Evolutionary conservation across 2,329 filamentous ascomycete genomes (phyloP), one percentile per base, ranked within the genome.

Genomic region (Diplocarpon rosae): DNA sequence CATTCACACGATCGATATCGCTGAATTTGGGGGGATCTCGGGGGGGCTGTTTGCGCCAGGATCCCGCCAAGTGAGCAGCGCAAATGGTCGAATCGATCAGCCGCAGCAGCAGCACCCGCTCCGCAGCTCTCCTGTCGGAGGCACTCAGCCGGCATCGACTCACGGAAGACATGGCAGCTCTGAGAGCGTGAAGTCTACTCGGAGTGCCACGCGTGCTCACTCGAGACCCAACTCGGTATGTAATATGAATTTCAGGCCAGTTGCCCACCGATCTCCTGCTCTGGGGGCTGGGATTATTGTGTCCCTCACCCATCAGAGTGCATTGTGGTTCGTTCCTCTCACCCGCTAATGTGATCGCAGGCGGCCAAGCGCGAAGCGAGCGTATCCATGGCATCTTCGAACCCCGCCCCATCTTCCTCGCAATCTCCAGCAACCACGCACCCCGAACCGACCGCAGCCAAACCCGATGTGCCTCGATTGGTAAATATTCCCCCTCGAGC

Each of bases 171-270:
- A 71, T 56, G 74, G 69, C 42, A 85, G 80, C 58, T 75, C 75
- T 17, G 82, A 84, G 45, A 86, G 82, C 58, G 65, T 75, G 27
- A 70, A 69, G 33, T 80, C 77, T 3, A 72, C 65, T 52, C 71
- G 70, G 44, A 78, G 75, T 62, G 73, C 46, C 34, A 72, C 65
- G 52, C 71, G 70, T 45, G 78, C 74, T 61, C 72, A 44, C 51
- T 83, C 82, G 37, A 72, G 75, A 40, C 75, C 78, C 39, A 71
- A 70, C 48, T 83, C 81, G 58, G 83, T 85, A 71, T 75, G 80
- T 32, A 3, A 9, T 32, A 3, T 32, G 30, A 14, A 5, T 32
- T 12, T 4, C 3, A 9, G 38, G 36, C 3, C 7, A 24, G 7
- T 7, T 53, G 30, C 41, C 37, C 41, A 56, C 52, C 52, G 52